Conservation (phyloP, 2,329 filamentous ascomycete genomes). For the Trichoderma atrobrunneum region DNA sequence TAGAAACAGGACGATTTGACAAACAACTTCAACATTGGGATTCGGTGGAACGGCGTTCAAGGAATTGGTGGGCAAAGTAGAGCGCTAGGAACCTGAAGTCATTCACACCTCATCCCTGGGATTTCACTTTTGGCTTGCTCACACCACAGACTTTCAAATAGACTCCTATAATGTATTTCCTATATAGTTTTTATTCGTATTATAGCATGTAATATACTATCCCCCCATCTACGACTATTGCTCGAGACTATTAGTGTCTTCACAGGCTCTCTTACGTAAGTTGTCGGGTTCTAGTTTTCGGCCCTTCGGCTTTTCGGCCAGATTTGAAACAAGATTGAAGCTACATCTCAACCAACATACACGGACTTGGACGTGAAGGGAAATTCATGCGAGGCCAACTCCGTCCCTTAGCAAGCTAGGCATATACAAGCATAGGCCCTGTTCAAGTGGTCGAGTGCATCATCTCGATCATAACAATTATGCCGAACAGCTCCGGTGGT, state of each 20-base stretch:
- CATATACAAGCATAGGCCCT: not conserved
- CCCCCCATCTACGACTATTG: not conserved
- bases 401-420: not conserved
- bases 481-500: not conserved
- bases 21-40: not conserved
- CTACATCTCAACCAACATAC: not conserved
- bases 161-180: not conserved
- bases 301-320: not conserved
- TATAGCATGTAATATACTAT: not conserved
- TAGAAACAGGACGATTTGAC: not conserved
- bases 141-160: not conserved
- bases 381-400: not conserved
- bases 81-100: not conserved
- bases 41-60: not conserved
- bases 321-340: not conserved
- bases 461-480: not conserved
- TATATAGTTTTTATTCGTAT: not conserved
- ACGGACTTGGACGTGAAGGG: not conserved
- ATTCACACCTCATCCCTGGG: not conserved
- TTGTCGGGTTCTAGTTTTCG: not conserved
- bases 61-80: not conserved
- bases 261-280: not conserved
- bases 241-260: not conserved
- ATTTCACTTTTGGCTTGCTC: not conserved
- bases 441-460: not conserved